Base-by-base conservation (phyloP, 176 grass and related monocot species). In the Carex littledalei region DNA sequence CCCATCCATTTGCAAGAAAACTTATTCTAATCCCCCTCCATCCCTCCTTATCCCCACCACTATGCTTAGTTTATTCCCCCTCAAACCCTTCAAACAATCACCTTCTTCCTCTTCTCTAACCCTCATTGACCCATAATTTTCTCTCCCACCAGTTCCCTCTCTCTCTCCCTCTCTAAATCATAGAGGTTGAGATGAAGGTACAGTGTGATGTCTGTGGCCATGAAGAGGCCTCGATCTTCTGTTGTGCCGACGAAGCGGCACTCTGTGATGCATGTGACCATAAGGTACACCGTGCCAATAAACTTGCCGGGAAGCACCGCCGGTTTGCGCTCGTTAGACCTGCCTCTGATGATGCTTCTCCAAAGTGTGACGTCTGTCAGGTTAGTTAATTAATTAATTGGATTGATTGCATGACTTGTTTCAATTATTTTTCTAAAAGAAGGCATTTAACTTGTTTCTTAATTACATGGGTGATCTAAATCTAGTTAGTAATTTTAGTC, bases 181-280 rank as follows among this genome's bases (percentile, higher is more conserved):
- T 9, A 63, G 79, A 54, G 45, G 26, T 68, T 56, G 39, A 79
- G 73, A 98, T 98, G 95, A 92, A 89, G 59, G 85, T 95, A 66
- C 87, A 85, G 83, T 98, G 95, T 88, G 93, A 98, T 81, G 88
- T 95, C 4, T 98, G 95, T 82, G 89, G 85, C 82, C 29, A 43
- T 9, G 80, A 88, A 68, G 89, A 87, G 77, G 95, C 93, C 68
- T 87, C 88, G 37, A 87, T 94, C 80, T 87, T 97, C 85, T 97
- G 94, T 89, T 97, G 89, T 65, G 94, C 89, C 53, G 94, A 97
- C 84, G 94, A 97, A 80, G 94, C 94, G 1, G 94, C 90, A 26
- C 94, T 97, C 78, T 97, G 94, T 89, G 70, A 84, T 76, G 75
- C 89, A 17, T 97, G 94, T 82, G 93, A 98, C 80, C 45, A 63